phyloP scores from a whole-genome alignment of 2,329 filamentous ascomycete genomes.

The Penicillium sp. region DNA sequence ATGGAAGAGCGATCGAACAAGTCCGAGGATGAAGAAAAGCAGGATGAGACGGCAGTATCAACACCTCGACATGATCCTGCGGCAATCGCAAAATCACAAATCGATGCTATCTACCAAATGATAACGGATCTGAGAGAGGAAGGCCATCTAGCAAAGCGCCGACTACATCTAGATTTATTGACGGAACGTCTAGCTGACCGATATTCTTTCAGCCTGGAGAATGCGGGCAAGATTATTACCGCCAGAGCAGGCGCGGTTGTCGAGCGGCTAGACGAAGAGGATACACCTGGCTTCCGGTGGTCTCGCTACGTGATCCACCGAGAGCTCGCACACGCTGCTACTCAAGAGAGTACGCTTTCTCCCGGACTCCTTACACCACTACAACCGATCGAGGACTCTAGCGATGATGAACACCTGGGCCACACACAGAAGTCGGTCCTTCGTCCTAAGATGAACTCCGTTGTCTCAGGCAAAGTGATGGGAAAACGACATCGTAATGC shows the following conservation, averaged over 20 bases:
- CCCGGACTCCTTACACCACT: conserved; percentile 43
- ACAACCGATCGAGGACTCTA: conserved; percentile 43
- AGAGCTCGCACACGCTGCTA: conserved; percentile 44
- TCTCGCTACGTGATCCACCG: conserved; percentile 50
- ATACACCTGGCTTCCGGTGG: conserved; percentile 46
- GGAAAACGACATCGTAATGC: conserved; percentile 50
- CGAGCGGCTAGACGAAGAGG: conserved; percentile 47
- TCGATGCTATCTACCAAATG: conserved; percentile 45
- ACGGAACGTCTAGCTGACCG: conserved; percentile 39
- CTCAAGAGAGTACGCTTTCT: conserved; percentile 36
- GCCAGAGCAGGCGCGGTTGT: conserved; percentile 42
- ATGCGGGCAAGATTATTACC: conserved; percentile 45
- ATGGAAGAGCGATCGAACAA: conserved; percentile 36
- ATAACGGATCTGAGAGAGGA: conserved; percentile 49
- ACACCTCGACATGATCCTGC: conserved; percentile 36
- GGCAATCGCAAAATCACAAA: conserved; percentile 41
- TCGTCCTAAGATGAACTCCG: conserved; percentile 48
- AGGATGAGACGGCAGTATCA: conserved; percentile 30
- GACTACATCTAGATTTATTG: conserved; percentile 46
- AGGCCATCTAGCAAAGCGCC: conserved; percentile 49
- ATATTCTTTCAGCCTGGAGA: conserved; percentile 41
- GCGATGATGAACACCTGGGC: conserved; percentile 41
- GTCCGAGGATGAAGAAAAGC: conserved; percentile 26
- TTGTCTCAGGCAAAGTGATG: conserved; percentile 47
- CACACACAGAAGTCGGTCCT: conserved; percentile 52